Base-by-base conservation (phyloP, 169 alveolate species). In the Eimeria praecox region DNA sequence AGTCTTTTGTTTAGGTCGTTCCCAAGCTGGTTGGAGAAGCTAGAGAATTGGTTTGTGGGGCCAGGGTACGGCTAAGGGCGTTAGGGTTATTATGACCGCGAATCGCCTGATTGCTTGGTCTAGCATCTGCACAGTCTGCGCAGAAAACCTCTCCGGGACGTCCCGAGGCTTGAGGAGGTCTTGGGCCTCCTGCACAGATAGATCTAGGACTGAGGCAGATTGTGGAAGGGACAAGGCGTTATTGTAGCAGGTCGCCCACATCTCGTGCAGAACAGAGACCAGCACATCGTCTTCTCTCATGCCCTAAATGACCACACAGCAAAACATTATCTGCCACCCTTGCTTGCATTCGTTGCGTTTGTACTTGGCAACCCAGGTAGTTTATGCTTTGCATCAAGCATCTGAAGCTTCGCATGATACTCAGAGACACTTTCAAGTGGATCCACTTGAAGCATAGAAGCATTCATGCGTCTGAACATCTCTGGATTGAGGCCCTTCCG, bases 231-330 rank as follows among this genome's bases (percentile, higher is more conserved):
- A 86, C 30, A 86, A 6, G 40, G 80, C 59, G 14, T 35, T 59
- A 66, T 22, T 86, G 62, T 62, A 86, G 80, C 93, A 86, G 54
- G 64, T 46, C 35, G 93, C 93, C 93, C 93, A 86, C 82, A 62
- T 20, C n/a, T 56, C 44, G 64, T 86, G 93, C 56, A 86, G 56
- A 4, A 62, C 20, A 38, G 82, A 59, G 24, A 27, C 80, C 56
- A 86, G 35, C 64, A 62, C 77, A 59, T 86, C 93, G 62, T 86
- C 93, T 44, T 86, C 93, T 24, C 93, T n/a, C 93, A 86, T 86
- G 30, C 93, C 93, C 93, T 86, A 73, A 86, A 86, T 20, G 54
- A 83, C n/a, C 54, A 30, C 80, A 69, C 49, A 42, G 87, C 0
- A 18, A 24, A 77, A 75, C 33, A 9, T 8, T 20, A 56, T 12